Evolutionary conservation across 345 rosid genomes (phyloP).

Genomic region (Adansonia digitata): DNA sequence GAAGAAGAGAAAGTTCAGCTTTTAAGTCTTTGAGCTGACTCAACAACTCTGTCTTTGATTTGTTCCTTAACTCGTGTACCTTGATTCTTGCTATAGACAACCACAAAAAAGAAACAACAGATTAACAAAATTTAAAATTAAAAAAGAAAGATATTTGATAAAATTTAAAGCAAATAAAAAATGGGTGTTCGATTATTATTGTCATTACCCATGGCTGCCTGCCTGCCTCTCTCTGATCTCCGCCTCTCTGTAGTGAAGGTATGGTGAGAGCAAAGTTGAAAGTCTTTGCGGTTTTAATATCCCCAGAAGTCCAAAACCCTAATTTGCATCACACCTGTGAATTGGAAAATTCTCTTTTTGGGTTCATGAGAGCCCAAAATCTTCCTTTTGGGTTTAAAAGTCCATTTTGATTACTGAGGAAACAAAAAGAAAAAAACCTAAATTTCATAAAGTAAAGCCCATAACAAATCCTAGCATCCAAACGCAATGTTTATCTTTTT

Average conservation of each 20-base stretch:
- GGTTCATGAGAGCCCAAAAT: too few relatives aligned
- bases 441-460: too few relatives aligned
- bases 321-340: not conserved
- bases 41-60: constrained; percentile 40
- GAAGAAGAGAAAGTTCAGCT: constrained; percentile 55
- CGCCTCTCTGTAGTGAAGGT: not conserved
- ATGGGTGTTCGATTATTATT: not conserved
- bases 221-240: too few relatives aligned
- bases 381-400: too few relatives aligned
- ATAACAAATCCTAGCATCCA: too few relatives aligned
- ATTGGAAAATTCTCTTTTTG: too few relatives aligned
- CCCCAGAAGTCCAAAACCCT: constrained; percentile 26
- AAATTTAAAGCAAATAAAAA: not conserved
- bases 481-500: too few relatives aligned
- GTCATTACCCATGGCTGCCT: constrained; percentile 23
- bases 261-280: not conserved
- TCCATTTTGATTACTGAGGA: too few relatives aligned
- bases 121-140: not conserved
- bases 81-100: constrained; percentile 41
- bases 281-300: not conserved
- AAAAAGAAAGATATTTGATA: not conserved
- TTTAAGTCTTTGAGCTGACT: constrained; percentile 45
- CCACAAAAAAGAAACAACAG: not conserved
- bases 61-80: constrained; percentile 54
- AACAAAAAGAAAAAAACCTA: too few relatives aligned